Conservation (phyloP, 495 filamentous ascomycete species). For the Aspergillus sclerotioniger region DNA sequence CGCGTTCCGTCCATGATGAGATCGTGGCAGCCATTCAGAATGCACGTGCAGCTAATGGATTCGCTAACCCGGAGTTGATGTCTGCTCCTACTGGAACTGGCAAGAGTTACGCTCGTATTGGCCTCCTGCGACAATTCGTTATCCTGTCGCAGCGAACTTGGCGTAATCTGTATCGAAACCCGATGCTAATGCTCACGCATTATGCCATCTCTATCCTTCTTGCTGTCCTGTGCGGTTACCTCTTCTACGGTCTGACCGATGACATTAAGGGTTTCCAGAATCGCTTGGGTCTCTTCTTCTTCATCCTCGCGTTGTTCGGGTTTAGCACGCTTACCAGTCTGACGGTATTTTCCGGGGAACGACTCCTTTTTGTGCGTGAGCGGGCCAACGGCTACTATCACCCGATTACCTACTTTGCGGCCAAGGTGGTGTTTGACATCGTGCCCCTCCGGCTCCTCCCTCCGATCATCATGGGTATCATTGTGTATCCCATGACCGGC, state of each 20-base stretch:
- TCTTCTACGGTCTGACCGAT: slow-evolving; percentile 95
- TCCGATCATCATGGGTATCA: slow-evolving; percentile 93
- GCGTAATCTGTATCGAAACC: slow-evolving; percentile 97
- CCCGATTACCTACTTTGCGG: slow-evolving; percentile 93
- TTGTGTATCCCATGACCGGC: slow-evolving; percentile 99
- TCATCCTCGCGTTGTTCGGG: slow-evolving; percentile 90
- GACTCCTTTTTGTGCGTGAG: slow-evolving; percentile 90
- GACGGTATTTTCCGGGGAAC: slow-evolving; percentile 89
- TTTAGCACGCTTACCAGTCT: slow-evolving; percentile 94
- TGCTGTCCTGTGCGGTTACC: slow-evolving; percentile 87
- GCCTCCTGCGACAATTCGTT: slow-evolving; percentile 74
- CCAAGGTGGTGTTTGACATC: slow-evolving; percentile 94
- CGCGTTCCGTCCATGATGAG: slow-evolving; percentile 73
- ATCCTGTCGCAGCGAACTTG: slow-evolving; percentile 91
- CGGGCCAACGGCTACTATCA: slow-evolving; percentile 96
- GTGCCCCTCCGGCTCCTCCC: slow-evolving; percentile 91
- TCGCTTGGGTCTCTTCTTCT: slow-evolving; percentile 97
- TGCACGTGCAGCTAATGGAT: slow-evolving; percentile 68
- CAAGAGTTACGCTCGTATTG: slow-evolving; percentile 78
- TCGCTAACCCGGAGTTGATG: slow-evolving; percentile 56
- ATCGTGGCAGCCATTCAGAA: slow-evolving; percentile 63
- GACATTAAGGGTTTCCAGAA: slow-evolving; percentile 99
- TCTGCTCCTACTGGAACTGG: slow-evolving; percentile 46
- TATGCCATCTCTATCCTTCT: slow-evolving; percentile 98
- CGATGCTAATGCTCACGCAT: slow-evolving; percentile 97